These are phyloP conservation scores for Darksidea phi DNA, from an alignment of 495 filamentous ascomycete genomes.

Conservation along the genomic window DNA sequence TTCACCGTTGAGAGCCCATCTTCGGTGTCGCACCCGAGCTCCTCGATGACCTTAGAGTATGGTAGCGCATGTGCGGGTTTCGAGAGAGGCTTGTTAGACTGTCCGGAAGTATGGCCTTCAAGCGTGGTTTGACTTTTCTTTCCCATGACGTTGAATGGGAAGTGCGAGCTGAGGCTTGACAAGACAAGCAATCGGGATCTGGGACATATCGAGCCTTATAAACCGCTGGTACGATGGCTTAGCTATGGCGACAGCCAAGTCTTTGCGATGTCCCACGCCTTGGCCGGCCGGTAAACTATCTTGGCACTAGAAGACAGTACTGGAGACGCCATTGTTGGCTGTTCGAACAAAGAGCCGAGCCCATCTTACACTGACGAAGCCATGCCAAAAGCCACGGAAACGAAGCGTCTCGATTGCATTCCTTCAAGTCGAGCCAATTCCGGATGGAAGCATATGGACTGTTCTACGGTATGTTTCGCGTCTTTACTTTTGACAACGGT, in stretches of 20 bases:
- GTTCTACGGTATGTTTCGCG: no score
- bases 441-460: no score
- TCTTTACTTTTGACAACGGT: no score
- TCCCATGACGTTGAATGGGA: conserved; percentile 26
- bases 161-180: not conserved
- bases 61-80: conserved; percentile 65
- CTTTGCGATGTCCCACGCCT: not conserved
- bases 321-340: no score
- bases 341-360: no score
- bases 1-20: conserved; percentile 60
- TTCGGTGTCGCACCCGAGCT: conserved; percentile 59
- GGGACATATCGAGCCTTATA: conserved; percentile 19
- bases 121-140: conserved; percentile 34
- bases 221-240: conserved; percentile 3
- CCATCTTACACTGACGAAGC: no score
- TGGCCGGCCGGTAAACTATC: no score
- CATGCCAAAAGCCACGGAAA: no score
- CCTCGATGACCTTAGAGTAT: conserved; percentile 52
- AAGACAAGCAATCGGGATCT: conserved; percentile 20
- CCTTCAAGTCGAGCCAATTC: no score
- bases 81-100: conserved; percentile 55
- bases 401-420: no score
- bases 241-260: conserved; percentile 25
- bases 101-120: conserved; percentile 51
- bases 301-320: no score